Base-by-base conservation (phyloP, 768 basidiomycete genomes). In the Saitozyma sp. region DNA sequence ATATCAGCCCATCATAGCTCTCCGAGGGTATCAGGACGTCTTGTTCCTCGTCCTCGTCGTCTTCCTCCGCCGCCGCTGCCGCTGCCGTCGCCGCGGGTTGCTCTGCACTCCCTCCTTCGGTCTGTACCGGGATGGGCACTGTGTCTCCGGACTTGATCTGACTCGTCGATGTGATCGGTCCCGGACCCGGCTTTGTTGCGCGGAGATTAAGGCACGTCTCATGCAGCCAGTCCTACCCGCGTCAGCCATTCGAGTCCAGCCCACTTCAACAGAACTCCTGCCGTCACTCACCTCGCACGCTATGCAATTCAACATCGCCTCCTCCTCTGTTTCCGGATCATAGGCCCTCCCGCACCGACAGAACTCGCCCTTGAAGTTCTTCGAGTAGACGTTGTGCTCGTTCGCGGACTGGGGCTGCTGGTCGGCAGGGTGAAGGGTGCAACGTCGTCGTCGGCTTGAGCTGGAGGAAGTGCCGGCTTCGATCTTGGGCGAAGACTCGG, bases 251-350 rank as follows among this genome's bases (percentile, higher is more conserved):
- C 10, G 10, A 19, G 37, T 29, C 42, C 19, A 46, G 39, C 46
- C 9, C 39, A 42, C 8, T 10, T 16, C 40, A 9, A 37, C 10
- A 1, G 1, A 3, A 9, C 17, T 6, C 3, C 45, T 19, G 9
- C 13, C 6, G 5, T 29, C 29, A 62, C 73, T 63, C 64, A 74
- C 75, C 59, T 79, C 78, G 52, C 78, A 79, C 9, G 59, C 74
- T 1, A 79, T 68, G 67, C 78, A 79, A 54, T 61, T 58, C 1
- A 79, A 50, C 78, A 79, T 79, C 9, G 68, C 69, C 62, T 79
- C 78, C 9, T 54, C 66, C 51, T 79, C 78, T 11, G 67, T 73
- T 59, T 75, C 61, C 40, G 78, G 69, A 58, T 79, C 72, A 68
- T 79, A 79, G 17, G 50, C 59, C 41, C 69, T 66, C 38, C 75